Conservation (phyloP, 345 rosid genomes). For the Anacardium occidentale region DNA sequence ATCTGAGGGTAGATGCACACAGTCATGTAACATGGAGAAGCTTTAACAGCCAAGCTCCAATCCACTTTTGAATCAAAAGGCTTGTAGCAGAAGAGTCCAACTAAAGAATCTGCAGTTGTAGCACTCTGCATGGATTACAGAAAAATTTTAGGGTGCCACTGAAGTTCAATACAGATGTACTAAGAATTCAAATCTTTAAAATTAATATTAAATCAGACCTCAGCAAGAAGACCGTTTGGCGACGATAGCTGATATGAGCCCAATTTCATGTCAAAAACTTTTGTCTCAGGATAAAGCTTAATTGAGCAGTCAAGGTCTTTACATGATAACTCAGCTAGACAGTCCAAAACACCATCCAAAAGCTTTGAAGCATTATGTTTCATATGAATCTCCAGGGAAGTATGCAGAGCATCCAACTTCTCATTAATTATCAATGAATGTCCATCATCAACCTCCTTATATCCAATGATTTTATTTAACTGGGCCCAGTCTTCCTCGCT, state of each 20-base stretch:
- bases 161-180: conserved; percentile 17
- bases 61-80: conserved; percentile 93
- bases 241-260: conserved; percentile 91
- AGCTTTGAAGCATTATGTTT: conserved; percentile 94
- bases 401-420: conserved; percentile 68
- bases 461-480: conserved; percentile 81
- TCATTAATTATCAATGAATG: conserved; percentile 46
- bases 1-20: conserved; percentile 44
- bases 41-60: conserved; percentile 94
- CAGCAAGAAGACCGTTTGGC: conserved; percentile 89
- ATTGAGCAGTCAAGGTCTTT: conserved; percentile 73
- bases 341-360: conserved; percentile 53
- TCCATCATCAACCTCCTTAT: conserved; percentile 70
- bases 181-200: conserved; percentile 12
- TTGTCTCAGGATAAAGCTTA: conserved; percentile 90
- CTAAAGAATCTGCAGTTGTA: conserved; percentile 60
- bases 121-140: conserved; percentile 75
- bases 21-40: conserved; percentile 96
- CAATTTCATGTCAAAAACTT: conserved; percentile 73
- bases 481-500: conserved; percentile 93
- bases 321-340: conserved; percentile 89
- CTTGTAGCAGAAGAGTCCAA: conserved; percentile 83
- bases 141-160: conserved; percentile 19
- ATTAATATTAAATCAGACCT: conserved; percentile 44
- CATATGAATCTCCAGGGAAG: conserved; percentile 80